Evolutionary conservation across 208 protist genomes (phyloP).

Genomic region (Crithidia acanthocephali): DNA sequence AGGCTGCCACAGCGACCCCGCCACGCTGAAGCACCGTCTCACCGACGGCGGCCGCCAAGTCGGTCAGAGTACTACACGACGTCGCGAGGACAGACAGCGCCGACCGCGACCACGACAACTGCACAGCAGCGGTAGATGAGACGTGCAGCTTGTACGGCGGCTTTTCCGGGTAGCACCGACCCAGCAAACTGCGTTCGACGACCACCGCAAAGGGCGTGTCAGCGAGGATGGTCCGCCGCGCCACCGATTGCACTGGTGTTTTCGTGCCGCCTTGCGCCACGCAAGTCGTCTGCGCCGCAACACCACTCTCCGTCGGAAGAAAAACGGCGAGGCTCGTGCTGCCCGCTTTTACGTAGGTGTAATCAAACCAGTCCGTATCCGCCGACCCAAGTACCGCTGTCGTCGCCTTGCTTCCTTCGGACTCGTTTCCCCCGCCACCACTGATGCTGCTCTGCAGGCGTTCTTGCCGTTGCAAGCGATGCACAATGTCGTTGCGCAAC

Average conservation of each 20-base stretch:
- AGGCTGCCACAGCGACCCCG: not conserved
- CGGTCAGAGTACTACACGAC: conserved; percentile 15
- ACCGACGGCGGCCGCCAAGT: conserved; percentile 18
- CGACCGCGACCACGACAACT: conserved; percentile 30
- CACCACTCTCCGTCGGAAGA: not conserved
- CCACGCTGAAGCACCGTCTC: conserved; percentile 15
- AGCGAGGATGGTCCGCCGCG: not conserved
- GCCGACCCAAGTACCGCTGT: conserved; percentile 3
- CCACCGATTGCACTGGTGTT: not conserved
- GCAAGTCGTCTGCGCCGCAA: too few relatives aligned
- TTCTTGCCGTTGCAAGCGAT: conserved; percentile 23
- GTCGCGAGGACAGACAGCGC: conserved; percentile 32
- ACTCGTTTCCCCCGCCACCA: too few relatives aligned
- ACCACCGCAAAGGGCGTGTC: conserved; percentile 18
- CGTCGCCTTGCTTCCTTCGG: not conserved
- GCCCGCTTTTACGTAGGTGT: conserved; percentile 12
- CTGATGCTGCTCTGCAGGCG: conserved; percentile 1
- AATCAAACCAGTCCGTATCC: conserved; percentile 33
- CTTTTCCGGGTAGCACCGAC: conserved; percentile 19
- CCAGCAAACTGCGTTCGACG: conserved; percentile 29
- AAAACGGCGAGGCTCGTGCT: conserved; percentile 16
- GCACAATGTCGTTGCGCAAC: conserved; percentile 24
- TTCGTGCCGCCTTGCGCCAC: not conserved
- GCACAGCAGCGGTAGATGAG: conserved; percentile 10
- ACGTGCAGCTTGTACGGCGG: conserved; percentile 24